phyloP scores from a whole-genome alignment of 257 asterid genomes.

The Petrea volubilis region DNA sequence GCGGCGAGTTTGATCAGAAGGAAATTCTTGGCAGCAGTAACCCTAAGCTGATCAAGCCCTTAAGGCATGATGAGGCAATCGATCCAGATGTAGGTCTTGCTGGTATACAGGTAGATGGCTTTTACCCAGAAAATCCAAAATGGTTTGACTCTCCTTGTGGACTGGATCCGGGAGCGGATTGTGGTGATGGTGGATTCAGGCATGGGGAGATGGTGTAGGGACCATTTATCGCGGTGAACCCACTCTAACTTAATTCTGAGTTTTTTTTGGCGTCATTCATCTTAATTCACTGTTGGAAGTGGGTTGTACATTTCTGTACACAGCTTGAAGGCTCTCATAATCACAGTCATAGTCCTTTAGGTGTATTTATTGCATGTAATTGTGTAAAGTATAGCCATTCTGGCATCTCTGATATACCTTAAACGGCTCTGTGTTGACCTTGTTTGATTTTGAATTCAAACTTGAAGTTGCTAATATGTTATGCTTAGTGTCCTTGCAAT shows the following conservation, averaged over 20 bases:
- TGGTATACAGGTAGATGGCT: slow-evolving; percentile 77
- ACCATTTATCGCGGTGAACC: slow-evolving; percentile 53
- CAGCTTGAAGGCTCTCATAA: slow-evolving; percentile 32
- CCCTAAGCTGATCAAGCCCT: slow-evolving; percentile 42
- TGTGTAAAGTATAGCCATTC: slow-evolving; percentile 47
- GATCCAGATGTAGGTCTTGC: slow-evolving; percentile 82
- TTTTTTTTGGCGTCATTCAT: slow-evolving; percentile 30
- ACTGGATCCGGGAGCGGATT: slow-evolving; percentile 72
- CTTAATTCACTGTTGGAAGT: slow-evolving; percentile 41
- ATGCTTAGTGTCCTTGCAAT: slow-evolving; percentile 16
- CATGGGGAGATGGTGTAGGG: slow-evolving; percentile 78
- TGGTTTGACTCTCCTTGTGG: slow-evolving; percentile 97
- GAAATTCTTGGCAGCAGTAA: slow-evolving; percentile 58
- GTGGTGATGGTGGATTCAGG: slow-evolving; percentile 76
- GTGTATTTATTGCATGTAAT: slow-evolving; percentile 35
- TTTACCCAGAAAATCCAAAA: slow-evolving; percentile 88
- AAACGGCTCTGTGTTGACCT: slow-evolving; percentile 24
- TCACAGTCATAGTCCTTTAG: slow-evolving; percentile 34
- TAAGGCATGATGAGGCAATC: slow-evolving; percentile 60
- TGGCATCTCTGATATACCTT: slow-evolving; percentile 41
- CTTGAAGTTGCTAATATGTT: slow-evolving; percentile 23
- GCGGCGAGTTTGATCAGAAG: slow-evolving; percentile 77
- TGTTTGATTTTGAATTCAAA: slow-evolving; percentile 19
- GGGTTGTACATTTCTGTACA: slow-evolving; percentile 44
- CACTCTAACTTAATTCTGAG: slow-evolving; percentile 50